Evolutionary conservation across 345 rosid species (phyloP), one percentile per base, ranked within the genome.

Genomic region (Eutrema heterophyllum): DNA sequence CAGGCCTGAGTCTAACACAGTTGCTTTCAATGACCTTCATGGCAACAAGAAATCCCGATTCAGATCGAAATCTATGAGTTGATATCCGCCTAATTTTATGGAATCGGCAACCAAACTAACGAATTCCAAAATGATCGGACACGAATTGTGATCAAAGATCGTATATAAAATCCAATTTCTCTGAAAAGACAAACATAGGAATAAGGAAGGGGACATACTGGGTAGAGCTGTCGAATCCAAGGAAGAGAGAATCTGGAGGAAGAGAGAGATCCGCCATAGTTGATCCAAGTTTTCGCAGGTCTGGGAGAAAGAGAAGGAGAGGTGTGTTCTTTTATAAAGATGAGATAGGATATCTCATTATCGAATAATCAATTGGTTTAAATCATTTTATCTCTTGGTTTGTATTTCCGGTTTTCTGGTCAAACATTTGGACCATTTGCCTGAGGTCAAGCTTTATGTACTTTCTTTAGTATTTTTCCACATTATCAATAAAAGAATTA

Each of bases 21-120:
- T 95, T 44, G 96, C 97, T 85, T 95, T 95, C 91, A 92, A 81
- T 10, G 99, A 95, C 93, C 98, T 93, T 14, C 36, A 33, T 51
- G 11, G 33, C 13, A 27, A 46, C 18, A 18, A 30, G 0, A 39
- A 39, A 18, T 3, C 16, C 35, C 3, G 40, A 70, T 48, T 59
- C 40, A 70, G 67, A 59, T 69, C 64, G n/a, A 33, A 51, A 32
- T 18, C 0, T 16, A 38, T 60, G 18, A 60, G 33, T 35, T 38
- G 3, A 39, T 39, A 7, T 9, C 7, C 15, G 9, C 46, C 2
- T 0, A 29, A 29, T 29, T 29, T 29, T 29, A 5, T 29, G 32
- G 5, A 29, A 29, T 29, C 0, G 32, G 5, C 5, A 4, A 29
- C 5, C 32, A 26, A 57, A 76, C 9, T 32, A 57, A 60, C 18